A percentile compares a stretch with the other conserved stretches of the same genome.
Conservation (phyloP, 176 grass and related monocot genomes). For the Thinopyrum elongatum region DNA sequence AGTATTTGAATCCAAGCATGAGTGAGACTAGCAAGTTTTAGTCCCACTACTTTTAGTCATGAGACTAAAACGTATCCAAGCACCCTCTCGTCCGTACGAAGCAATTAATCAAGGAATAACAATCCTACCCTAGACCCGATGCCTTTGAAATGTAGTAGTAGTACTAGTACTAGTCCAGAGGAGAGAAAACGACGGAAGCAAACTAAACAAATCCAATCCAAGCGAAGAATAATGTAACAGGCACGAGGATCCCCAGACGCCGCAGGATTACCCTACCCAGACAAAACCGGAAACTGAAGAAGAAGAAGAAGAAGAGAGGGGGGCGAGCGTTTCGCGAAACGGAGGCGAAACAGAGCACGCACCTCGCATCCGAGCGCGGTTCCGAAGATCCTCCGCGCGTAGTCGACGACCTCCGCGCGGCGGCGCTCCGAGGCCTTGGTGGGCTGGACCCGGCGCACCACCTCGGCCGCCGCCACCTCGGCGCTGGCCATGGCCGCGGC, state of each 20-base stretch:
- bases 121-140: not conserved
- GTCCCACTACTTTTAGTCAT: no score
- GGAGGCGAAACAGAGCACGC: not conserved
- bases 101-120: slow-evolving; percentile 24
- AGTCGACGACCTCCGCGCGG: slow-evolving; percentile 43
- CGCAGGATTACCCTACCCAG: not conserved
- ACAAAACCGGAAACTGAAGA: not conserved
- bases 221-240: not conserved
- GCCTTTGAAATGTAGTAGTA: not conserved
- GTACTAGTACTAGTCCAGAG: no score
- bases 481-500: slow-evolving; percentile 8
- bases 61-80: no score
- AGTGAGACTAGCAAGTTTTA: no score
- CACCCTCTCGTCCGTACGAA: slow-evolving; percentile 22
- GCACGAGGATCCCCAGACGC: slow-evolving; percentile 25
- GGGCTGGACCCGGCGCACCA: slow-evolving; percentile 57
- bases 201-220: slow-evolving; percentile 11
- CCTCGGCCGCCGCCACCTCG: slow-evolving; percentile 43
- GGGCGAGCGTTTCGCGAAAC: not conserved
- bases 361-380: slow-evolving; percentile 63
- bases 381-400: slow-evolving; percentile 60
- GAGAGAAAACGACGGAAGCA: slow-evolving; percentile 18
- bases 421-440: slow-evolving; percentile 60
- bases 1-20: no score
- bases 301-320: not conserved